A percentile compares a stretch with the other conserved stretches of the same genome.
Conservation (phyloP, 345 rosid species). For the Brassica cretica region DNA sequence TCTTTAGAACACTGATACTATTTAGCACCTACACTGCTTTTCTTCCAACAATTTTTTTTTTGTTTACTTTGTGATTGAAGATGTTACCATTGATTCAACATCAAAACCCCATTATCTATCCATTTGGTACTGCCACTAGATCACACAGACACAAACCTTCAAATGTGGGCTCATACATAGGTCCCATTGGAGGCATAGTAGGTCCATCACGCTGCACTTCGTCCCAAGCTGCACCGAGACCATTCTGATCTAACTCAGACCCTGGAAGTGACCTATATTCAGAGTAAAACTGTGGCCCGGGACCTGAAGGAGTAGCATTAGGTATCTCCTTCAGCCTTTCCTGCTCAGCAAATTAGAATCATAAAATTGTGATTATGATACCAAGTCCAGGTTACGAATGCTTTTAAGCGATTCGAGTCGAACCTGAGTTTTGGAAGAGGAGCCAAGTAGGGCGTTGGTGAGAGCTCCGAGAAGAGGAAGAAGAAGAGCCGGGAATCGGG, state of each 20-base stretch:
- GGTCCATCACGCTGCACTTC: slow-evolving; percentile 60
- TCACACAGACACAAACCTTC: slow-evolving; percentile 56
- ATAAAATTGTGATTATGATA: no score
- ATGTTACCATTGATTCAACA: background rate
- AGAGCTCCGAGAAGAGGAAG: slow-evolving; percentile 78
- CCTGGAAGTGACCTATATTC: slow-evolving; percentile 73
- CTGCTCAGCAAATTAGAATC: slow-evolving; percentile 43
- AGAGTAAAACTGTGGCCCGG: slow-evolving; percentile 54
- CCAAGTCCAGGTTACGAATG: no score
- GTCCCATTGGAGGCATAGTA: slow-evolving; percentile 47
- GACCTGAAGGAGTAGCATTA: slow-evolving; percentile 45
- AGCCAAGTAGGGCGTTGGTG: slow-evolving; percentile 84
- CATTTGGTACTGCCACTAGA: background rate
- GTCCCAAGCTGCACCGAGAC: slow-evolving; percentile 81
- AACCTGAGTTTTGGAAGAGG: slow-evolving; percentile 83
- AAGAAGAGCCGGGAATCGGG: slow-evolving; percentile 88
- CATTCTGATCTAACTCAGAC: slow-evolving; percentile 74
- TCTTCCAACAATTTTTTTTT: background rate
- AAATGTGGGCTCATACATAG: slow-evolving; percentile 50
- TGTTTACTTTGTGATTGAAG: slow-evolving; percentile 2
- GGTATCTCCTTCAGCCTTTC: slow-evolving; percentile 89
- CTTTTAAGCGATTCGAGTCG: no score
- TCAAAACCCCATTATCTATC: background rate
- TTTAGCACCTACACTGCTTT: background rate
- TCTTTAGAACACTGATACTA: no score